Percentiles rank a stretch among this genome's conserved stretches.
Conservation (phyloP, 768 basidiomycete genomes). For the Russula virescens region DNA sequence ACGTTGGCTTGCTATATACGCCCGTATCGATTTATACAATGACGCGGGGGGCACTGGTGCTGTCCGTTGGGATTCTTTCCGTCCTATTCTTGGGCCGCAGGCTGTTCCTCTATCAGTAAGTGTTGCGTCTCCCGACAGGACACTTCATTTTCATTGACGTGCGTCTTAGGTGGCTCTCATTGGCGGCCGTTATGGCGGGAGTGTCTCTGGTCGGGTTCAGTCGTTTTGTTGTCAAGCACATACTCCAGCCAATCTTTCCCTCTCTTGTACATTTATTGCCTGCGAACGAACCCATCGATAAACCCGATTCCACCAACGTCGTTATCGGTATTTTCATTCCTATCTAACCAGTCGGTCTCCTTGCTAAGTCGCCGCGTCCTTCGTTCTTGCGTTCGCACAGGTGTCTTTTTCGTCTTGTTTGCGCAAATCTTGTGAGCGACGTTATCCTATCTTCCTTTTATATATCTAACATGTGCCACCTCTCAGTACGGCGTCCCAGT, state of each 20-base stretch:
- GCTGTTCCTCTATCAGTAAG: slow-evolving; percentile 83
- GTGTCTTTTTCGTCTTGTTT: slow-evolving; percentile 86
- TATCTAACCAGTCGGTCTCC: slow-evolving; percentile 19
- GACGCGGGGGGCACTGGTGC: slow-evolving; percentile 87
- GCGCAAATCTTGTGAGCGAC: slow-evolving; percentile 85
- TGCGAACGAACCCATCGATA: slow-evolving; percentile 43
- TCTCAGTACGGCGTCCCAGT: slow-evolving; percentile 79
- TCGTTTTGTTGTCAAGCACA: slow-evolving; percentile 80
- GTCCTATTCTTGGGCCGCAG: slow-evolving; percentile 85
- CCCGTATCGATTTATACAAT: slow-evolving; percentile 98
- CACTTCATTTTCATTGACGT: slow-evolving; percentile 14
- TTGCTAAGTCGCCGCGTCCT: slow-evolving; percentile 23
- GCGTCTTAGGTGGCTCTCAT: slow-evolving; percentile 80
- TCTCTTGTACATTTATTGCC: slow-evolving; percentile 32
- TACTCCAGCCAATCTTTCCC: slow-evolving; percentile 43
- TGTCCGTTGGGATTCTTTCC: slow-evolving; percentile 88
- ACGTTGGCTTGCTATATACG: slow-evolving; percentile 89
- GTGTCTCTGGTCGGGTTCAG: slow-evolving; percentile 83
- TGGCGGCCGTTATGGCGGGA: slow-evolving; percentile 82
- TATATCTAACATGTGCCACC: neutral
- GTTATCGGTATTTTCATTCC: slow-evolving; percentile 54
- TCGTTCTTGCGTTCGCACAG: slow-evolving; percentile 35
- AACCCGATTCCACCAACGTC: slow-evolving; percentile 61
- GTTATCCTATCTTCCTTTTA: slow-evolving; percentile 17
- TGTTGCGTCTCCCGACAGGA: neutral